phyloP scores from a whole-genome alignment of 345 rosid species.

The Hevea brasiliensis region DNA sequence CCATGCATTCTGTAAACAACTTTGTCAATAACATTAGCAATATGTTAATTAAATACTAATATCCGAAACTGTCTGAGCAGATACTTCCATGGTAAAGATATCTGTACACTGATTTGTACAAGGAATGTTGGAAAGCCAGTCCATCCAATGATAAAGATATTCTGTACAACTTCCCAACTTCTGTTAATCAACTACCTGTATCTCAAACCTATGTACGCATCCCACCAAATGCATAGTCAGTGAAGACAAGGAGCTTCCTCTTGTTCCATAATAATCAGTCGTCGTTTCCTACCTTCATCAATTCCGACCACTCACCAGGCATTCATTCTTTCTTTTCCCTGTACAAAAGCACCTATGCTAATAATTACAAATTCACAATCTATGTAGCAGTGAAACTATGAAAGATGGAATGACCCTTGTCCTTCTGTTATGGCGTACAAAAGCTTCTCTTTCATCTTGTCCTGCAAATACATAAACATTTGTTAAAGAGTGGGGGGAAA shows the following conservation, averaged over 20 bases:
- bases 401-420: slow-evolving; percentile 96
- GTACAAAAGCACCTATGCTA: slow-evolving; percentile 31
- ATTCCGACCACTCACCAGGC: slow-evolving; percentile 7
- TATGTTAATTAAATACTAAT: neutral
- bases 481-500: too few relatives aligned
- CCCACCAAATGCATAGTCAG: slow-evolving; percentile 19
- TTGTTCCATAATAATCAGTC: slow-evolving; percentile 30
- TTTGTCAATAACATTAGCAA: neutral
- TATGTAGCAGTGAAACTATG: slow-evolving; percentile 45
- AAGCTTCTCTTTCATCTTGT: slow-evolving; percentile 86
- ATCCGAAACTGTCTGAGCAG: neutral
- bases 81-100: neutral
- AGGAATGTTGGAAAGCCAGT: slow-evolving; percentile 3
- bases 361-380: slow-evolving; percentile 47
- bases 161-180: slow-evolving; percentile 23
- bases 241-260: slow-evolving; percentile 26
- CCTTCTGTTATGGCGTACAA: slow-evolving; percentile 91
- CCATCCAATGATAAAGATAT: slow-evolving; percentile 20
- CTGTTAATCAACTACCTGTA: slow-evolving; percentile 12
- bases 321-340: slow-evolving; percentile 1
- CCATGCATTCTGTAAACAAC: neutral
- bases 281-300: slow-evolving; percentile 4
- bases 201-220: slow-evolving; percentile 19
- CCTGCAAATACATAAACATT: slow-evolving; percentile 46
- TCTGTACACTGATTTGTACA: slow-evolving; percentile 27